Percentiles rank a stretch among this genome's conserved stretches.
These are phyloP conservation scores for Ascochyta rabiei DNA, from an alignment of 2,329 filamentous ascomycete genomes.

Conservation along the genomic window DNA sequence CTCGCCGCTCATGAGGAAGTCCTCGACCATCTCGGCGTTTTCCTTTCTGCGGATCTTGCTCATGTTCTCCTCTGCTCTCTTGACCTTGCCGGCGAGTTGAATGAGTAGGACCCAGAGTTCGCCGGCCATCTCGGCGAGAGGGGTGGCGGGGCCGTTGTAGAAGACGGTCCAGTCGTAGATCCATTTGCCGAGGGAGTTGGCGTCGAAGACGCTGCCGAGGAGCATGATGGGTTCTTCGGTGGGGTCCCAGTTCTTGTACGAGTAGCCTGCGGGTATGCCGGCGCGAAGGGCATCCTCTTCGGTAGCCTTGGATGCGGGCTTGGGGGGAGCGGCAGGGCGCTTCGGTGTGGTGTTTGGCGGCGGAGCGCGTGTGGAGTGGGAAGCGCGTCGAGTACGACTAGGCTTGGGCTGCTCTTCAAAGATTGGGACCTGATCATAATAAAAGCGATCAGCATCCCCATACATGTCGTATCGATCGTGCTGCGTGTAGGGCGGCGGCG, in stretches of 20 bases:
- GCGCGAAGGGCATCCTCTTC: slow-evolving; percentile 68
- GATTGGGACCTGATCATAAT: slow-evolving; percentile 57
- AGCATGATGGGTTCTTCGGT: slow-evolving; percentile 92
- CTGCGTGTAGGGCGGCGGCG: slow-evolving; percentile 57
- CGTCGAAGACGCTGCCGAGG: slow-evolving; percentile 93
- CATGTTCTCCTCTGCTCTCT: slow-evolving; percentile 81
- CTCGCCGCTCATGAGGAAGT: slow-evolving; percentile 89
- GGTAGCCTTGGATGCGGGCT: slow-evolving; percentile 58
- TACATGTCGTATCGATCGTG: slow-evolving; percentile 61
- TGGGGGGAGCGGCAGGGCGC: slow-evolving; percentile 41
- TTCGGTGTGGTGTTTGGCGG: slow-evolving; percentile 45
- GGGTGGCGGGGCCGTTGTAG: slow-evolving; percentile 78
- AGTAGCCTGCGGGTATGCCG: slow-evolving; percentile 86
- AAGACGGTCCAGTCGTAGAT: slow-evolving; percentile 99
- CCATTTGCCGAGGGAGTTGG: slow-evolving; percentile 98
- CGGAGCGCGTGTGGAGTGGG: slow-evolving; percentile 56
- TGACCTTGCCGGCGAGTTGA: slow-evolving; percentile 91
- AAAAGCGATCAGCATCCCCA: slow-evolving; percentile 61
- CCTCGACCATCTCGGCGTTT: slow-evolving; percentile 80
- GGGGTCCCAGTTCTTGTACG: slow-evolving; percentile 98
- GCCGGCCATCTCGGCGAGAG: slow-evolving; percentile 88
- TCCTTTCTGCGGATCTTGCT: slow-evolving; percentile 73
- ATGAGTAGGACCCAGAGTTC: slow-evolving; percentile 96
- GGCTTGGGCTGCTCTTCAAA: slow-evolving; percentile 53
- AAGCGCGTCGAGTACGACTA: slow-evolving; percentile 60